phyloP scores from a whole-genome alignment of 2,329 filamentous ascomycete genomes.

The Sporothrix phasma region DNA sequence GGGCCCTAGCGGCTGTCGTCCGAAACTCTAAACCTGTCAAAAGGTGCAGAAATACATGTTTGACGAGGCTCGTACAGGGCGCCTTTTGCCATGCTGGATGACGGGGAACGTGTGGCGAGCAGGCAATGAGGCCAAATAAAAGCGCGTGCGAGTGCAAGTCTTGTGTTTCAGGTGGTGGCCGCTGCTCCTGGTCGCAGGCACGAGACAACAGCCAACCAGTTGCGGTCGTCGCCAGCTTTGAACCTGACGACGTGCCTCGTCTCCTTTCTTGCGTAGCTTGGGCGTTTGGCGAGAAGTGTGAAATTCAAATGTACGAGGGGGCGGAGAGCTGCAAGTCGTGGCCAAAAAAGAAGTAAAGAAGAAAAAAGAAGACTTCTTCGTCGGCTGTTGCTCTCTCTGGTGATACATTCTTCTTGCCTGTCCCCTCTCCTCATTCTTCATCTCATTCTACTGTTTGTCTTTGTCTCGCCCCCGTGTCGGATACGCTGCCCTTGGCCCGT shows the following conservation, averaged over 20 bases:
- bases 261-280: not conserved
- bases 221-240: not conserved
- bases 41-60: not conserved
- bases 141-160: not conserved
- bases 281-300: too few relatives aligned
- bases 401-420: not conserved
- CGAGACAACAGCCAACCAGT: not conserved
- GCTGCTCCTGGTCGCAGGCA: not conserved
- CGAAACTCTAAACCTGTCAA: conserved; percentile 3
- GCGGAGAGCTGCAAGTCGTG: too few relatives aligned
- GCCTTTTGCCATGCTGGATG: not conserved
- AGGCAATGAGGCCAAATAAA: not conserved
- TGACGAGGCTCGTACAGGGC: not conserved
- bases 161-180: not conserved
- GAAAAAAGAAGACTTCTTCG: too few relatives aligned
- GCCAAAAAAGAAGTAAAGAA: too few relatives aligned
- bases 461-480: not conserved
- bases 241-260: not conserved
- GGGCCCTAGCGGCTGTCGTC: not conserved
- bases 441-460: not conserved
- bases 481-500: not conserved
- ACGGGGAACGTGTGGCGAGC: not conserved
- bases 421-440: not conserved
- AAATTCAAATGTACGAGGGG: too few relatives aligned
- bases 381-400: too few relatives aligned